Evolutionary conservation across 441 rosid genomes (phyloP), one percentile per base, ranked within the genome.

Genomic region (Theobroma grandiflorum): DNA sequence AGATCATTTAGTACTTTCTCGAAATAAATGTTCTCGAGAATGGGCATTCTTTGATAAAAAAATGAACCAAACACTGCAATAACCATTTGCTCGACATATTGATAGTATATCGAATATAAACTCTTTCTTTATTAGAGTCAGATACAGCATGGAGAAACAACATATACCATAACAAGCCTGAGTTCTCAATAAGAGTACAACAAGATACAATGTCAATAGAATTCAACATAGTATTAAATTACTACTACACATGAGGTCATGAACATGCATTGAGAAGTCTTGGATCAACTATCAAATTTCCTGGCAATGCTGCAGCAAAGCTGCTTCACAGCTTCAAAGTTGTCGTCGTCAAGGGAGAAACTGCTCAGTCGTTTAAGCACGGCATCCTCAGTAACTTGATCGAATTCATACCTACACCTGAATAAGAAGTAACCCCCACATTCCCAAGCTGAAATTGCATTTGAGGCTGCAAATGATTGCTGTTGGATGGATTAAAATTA

Each of bases 351-450:
- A 6, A 86, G 86, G 53, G 88, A 85, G 78, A 69, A 80, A 47
- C 72, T 33, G 45, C 76, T 70, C 38, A 88, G 84, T 18, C 26
- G 80, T 55, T 82, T 77, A 26, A 81, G 81, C 72, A 88, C 73
- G 15, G 11, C 75, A 52, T 75, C 85, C 82, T 85, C 89, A 0
- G 83, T 83, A 49, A 80, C 87, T 79, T 75, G 80, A 76, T 86
- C 82, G 43, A 83, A 86, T 82, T 85, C 88, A 71, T n/a, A 53
- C 47, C 74, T 85, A 22, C 84, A 77, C 79, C 53, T 76, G 80
- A 84, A 86, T 70, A 52, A 53, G 75, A 84, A 86, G 77, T 85
- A 88, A 62, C 91, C 91, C 68, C 85, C 83, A 72, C 89, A 84
- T 63, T 85, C 89, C 87, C 87, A 85, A 4, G 88, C 87, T 22